Percentiles rank a stretch among this genome's conserved stretches.
Evolutionary conservation across 2,329 filamentous ascomycete genomes (phyloP).

Genomic region (Blastomyces parvus): DNA sequence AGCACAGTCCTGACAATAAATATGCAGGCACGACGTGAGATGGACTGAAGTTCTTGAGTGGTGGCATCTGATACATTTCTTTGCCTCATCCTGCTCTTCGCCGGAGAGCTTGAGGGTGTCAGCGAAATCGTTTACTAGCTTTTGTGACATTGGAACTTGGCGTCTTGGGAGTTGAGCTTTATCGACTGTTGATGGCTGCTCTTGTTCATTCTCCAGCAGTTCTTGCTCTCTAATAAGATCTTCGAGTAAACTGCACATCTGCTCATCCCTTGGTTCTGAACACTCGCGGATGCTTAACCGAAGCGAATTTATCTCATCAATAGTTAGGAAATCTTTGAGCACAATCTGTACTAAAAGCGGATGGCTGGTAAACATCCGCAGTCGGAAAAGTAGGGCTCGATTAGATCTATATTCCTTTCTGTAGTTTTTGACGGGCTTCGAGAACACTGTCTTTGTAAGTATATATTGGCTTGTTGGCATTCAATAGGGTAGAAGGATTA

Average conservation of each 20-base stretch:
- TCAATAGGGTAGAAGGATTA: background rate
- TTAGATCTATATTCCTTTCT: constrained; percentile 13
- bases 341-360: constrained; percentile 40
- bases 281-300: constrained; percentile 24
- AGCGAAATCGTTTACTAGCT: background rate
- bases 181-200: background rate
- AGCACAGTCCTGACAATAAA: constrained; percentile 47
- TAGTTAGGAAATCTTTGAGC: constrained; percentile 38
- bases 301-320: constrained; percentile 39
- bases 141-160: background rate
- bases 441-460: background rate
- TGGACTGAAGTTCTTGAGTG: constrained; percentile 31
- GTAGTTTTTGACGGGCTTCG: background rate
- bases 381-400: constrained; percentile 40
- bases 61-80: constrained; percentile 38
- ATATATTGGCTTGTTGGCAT: background rate
- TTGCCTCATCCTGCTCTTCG: constrained; percentile 17
- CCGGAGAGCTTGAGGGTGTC: background rate
- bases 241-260: constrained; percentile 15
- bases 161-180: background rate
- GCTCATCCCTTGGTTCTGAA: constrained; percentile 17
- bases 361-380: constrained; percentile 45
- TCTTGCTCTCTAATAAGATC: background rate
- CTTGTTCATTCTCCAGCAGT: background rate
- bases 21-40: constrained; percentile 46